phyloP scores from a whole-genome alignment of 2,329 filamentous ascomycete genomes.

The Blastomyces silverae region DNA sequence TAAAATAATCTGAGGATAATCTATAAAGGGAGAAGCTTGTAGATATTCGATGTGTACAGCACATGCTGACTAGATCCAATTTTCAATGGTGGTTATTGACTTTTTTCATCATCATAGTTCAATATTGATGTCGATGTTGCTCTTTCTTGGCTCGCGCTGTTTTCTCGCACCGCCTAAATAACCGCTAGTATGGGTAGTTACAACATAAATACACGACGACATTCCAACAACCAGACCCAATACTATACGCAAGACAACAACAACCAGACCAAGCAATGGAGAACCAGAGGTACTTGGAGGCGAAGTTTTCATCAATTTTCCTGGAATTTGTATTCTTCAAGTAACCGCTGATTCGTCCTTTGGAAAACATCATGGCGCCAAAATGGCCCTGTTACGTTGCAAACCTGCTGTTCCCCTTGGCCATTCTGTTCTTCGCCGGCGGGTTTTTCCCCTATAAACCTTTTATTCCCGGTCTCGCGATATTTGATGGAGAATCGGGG shows the following conservation, averaged over 20 bases:
- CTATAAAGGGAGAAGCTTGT: not conserved
- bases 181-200: no score
- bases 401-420: conserved; percentile 63
- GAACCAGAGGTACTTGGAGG: not conserved
- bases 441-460: conserved; percentile 99
- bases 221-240: not conserved
- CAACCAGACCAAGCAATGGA: not conserved
- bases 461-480: conserved; percentile 75
- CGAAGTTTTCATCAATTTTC: not conserved
- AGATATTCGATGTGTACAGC: not conserved
- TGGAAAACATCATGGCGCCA: conserved; percentile 15
- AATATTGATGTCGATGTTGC: no score
- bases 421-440: conserved; percentile 69
- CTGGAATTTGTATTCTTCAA: not conserved
- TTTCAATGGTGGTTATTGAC: not conserved
- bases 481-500: conserved; percentile 50
- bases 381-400: conserved; percentile 25
- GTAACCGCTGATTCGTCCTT: not conserved
- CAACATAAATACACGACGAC: no score
- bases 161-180: not conserved
- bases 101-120: no score
- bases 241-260: not conserved
- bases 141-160: not conserved
- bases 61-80: not conserved
- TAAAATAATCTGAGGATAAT: no score